Evolutionary conservation across 495 filamentous ascomycete genomes (phyloP).

Genomic region (Aspergillus baeticus): DNA sequence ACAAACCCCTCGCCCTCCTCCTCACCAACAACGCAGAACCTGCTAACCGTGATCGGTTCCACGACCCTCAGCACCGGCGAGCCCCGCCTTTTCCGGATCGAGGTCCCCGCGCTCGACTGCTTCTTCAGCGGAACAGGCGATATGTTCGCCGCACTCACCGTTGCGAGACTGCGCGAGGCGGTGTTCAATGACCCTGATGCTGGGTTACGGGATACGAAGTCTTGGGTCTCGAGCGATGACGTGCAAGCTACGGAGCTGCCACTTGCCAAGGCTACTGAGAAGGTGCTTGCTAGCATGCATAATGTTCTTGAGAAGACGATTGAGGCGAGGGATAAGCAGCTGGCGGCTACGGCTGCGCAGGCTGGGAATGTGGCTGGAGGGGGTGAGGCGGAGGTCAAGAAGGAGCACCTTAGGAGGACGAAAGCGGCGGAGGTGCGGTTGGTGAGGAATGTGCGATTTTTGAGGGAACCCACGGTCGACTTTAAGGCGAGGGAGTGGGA

Average conservation of each 20-base stretch:
- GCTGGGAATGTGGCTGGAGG: slow-evolving; percentile 26
- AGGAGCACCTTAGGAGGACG: slow-evolving; percentile 61
- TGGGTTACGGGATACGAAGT: slow-evolving; percentile 43
- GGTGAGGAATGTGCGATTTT: slow-evolving; percentile 64
- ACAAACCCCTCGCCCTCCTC: slow-evolving; percentile 32
- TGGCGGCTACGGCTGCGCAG: slow-evolving; percentile 23
- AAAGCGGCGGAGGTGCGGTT: slow-evolving; percentile 81
- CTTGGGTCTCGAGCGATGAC: slow-evolving; percentile 70
- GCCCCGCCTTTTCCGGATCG: slow-evolving; percentile 77
- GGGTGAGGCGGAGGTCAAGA: slow-evolving; percentile 55
- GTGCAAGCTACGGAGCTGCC: slow-evolving; percentile 70
- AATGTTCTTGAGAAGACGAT: slow-evolving; percentile 76
- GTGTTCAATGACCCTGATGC: slow-evolving; percentile 38
- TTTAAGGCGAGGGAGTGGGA: slow-evolving; percentile 39
- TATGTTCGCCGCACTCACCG: slow-evolving; percentile 92
- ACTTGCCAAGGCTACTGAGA: slow-evolving; percentile 76
- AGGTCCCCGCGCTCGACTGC: slow-evolving; percentile 81
- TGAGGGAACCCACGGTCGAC: slow-evolving; percentile 58
- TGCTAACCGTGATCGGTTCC: slow-evolving; percentile 76
- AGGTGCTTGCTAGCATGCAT: slow-evolving; percentile 93
- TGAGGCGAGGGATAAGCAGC: slow-evolving; percentile 59
- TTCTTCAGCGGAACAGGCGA: slow-evolving; percentile 96
- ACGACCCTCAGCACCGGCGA: slow-evolving; percentile 58
- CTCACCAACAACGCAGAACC: slow-evolving; percentile 29
- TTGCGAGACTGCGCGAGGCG: slow-evolving; percentile 87